Evolutionary conservation across 441 rosid genomes (phyloP), one percentile per base, ranked within the genome.

Genomic region (Croton setiger): DNA sequence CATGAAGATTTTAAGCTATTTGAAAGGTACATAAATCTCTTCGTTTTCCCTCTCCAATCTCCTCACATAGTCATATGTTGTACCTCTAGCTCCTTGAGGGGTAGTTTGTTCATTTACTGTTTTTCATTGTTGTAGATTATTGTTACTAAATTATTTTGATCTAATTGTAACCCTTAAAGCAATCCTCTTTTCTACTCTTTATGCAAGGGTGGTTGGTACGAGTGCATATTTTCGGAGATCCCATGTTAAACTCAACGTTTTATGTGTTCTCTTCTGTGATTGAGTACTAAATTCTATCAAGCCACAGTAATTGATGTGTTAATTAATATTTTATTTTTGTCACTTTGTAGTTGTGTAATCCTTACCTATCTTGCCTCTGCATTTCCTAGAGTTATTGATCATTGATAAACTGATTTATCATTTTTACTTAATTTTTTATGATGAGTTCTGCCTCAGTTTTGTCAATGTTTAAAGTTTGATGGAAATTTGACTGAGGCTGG

Each of bases 1-100:
- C 96, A 93, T 79, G 98, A 93, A 63, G 83, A 86, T 52, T 80
- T 91, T 73, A 86, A 82, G 81, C 87, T 93, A 43, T 93, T 84
- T 64, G 97, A 93, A 80, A 93, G 98, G 98, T 91, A 72, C 31
- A 27, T 27, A 27, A 27, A 27, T 27, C 31, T 27, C 31, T 27
- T 27, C 31, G 1, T 27, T 27, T 27, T 27, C 31, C 31, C 31
- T 27, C 31, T 27, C 31, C 31, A 27, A 27, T 27, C 31, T 27
- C 31, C 31, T 27, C 31, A 27, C 31, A 0, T 27, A 2, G 31
- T n/a, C n/a, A 27, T 2, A 27, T 27, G 31, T 27, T 27, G 31
- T 27, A 27, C 2, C 31, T 2, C 2, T 27, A 0, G 31, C 31
- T 27, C 31, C 31, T 27, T 27, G 31, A 27, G 31, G 31, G 31